Evolutionary conservation across 306 rosid species (phyloP), one percentile per base, ranked within the genome.

Genomic region (Luffa acutangula): DNA sequence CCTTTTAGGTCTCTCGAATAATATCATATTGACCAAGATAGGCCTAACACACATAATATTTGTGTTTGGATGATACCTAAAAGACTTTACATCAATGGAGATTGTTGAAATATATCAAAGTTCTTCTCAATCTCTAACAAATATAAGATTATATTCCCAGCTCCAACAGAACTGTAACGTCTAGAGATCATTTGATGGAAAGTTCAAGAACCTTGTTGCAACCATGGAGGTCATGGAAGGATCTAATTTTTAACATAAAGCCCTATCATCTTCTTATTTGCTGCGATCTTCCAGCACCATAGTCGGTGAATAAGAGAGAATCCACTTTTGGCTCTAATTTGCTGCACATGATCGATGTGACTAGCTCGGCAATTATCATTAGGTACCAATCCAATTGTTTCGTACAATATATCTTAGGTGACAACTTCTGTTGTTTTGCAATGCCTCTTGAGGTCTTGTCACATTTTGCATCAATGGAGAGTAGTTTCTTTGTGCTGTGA

Each of bases 391-490:
- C 37, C 14, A 60, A 60, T 60, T 37, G 18, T 36, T 66, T 39
- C 2, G 39, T 36, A 66, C 74, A 37, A 4, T 9, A 66, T 36
- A 36, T 66, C 20, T 66, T 36, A 66, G 15, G 73, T 31, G 9
- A 6, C 21, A 66, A 36, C 31, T 66, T 42, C 15, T 36, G 49
- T 42, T 66, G 49, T 37, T 8, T 36, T 66, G 15, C 4, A 60
- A 31, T 31, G 66, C 39, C 39, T 60, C 66, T 60, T 60, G 39
- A 9, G 45, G 36, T 60, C 78, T 49, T 73, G 18, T n/a, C 52
- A 25, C 39, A 73, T 43, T 72, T 75, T 46, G 17, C 51, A 57
- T 83, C 83, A 78, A 79, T 60, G 41, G 41, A 31, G 41, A 60
- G 67, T 33, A 73, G 41, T 65, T 77, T 81, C 48, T 56, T 66